Base-by-base conservation (phyloP, 768 basidiomycete species). In the Hericium alpestre region DNA sequence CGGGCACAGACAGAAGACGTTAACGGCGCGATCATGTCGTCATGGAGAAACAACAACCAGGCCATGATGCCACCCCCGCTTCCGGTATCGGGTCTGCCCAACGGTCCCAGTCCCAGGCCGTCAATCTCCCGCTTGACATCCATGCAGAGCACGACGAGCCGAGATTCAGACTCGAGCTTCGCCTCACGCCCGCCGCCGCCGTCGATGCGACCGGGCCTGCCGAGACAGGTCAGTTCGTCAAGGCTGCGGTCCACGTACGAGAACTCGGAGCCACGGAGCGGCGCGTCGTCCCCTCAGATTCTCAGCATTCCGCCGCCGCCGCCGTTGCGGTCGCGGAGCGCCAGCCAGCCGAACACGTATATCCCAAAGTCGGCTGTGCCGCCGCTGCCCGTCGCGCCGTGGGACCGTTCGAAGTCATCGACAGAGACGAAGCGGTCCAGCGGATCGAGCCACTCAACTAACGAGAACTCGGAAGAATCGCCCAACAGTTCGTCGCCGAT, bases 401-500 rank as follows among this genome's bases (percentile, higher is more conserved):
- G 85, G 83, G 73, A 74, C 53, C 73, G 75, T 57, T 71, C 73
- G 46, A 76, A 71, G 61, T 69, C 71, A 41, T 70, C 76, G 15
- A 60, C 71, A 56, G 75, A 70, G 53, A 78, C 75, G 63, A 91
- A 91, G 69, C 82, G 90, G 39, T 90, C 87, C 37, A 92, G 90
- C 61, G 86, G 87, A 12, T 90, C 87, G 39, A 92, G 90, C 64
- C 83, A 89, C 67, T 89, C 87, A 12, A 90, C 89, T 10, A 83
- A 79, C 55, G 85, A 81, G 63, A 89, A 86, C 67, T 90, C 89
- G 12, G 87, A 90, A 64, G 89, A 87, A 62, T 91, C 90, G 48
- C 87, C 89, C 18, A 86, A 89, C 63, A 86, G 84, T 60, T 84
- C 84, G 15, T 90, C 88, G n/a, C 90, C 90, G 0, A 82, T 91